A percentile compares a stretch with the other conserved stretches of the same genome.
Evolutionary conservation across 768 basidiomycete species (phyloP).

Genomic region (Xanthoconium stramineum): DNA sequence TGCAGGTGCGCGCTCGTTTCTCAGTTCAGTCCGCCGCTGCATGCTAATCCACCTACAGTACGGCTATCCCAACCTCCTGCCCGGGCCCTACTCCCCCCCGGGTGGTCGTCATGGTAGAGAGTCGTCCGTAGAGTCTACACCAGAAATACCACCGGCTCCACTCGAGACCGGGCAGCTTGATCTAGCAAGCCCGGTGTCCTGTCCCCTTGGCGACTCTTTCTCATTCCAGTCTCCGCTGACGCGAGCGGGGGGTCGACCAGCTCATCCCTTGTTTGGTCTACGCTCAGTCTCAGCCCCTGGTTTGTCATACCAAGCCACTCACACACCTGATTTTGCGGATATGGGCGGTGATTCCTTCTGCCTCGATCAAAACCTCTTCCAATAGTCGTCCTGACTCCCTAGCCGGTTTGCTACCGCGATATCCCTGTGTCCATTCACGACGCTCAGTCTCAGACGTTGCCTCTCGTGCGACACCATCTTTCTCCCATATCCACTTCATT

Average conservation of each 20-base stretch:
- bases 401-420: slow-evolving; percentile 15
- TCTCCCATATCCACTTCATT: slow-evolving; percentile 22
- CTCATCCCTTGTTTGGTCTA: slow-evolving; percentile 32
- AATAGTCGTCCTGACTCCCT: slow-evolving; percentile 33
- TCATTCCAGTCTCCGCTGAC: slow-evolving; percentile 20
- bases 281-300: slow-evolving; percentile 46
- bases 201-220: slow-evolving; percentile 33
- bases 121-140: slow-evolving; percentile 55
- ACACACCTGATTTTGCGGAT: slow-evolving; percentile 43
- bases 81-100: slow-evolving; percentile 51
- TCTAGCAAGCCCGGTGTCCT: slow-evolving; percentile 37
- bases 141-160: slow-evolving; percentile 39
- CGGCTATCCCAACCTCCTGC: slow-evolving; percentile 43
- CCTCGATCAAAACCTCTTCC: slow-evolving; percentile 46
- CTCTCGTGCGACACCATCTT: slow-evolving; percentile 30
- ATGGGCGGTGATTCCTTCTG: slow-evolving; percentile 37
- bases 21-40: neutral
- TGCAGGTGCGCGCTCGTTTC: slow-evolving; percentile 22
- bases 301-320: slow-evolving; percentile 25
- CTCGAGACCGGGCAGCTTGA: slow-evolving; percentile 40
- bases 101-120: slow-evolving; percentile 40
- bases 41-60: slow-evolving; percentile 28
- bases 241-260: slow-evolving; percentile 22
- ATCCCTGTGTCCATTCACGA: slow-evolving; percentile 19
- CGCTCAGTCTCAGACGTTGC: slow-evolving; percentile 27